Percentiles rank a stretch among this genome's conserved stretches.
Conservation (phyloP, 768 basidiomycete genomes). For the Floccularia luteovirens region DNA sequence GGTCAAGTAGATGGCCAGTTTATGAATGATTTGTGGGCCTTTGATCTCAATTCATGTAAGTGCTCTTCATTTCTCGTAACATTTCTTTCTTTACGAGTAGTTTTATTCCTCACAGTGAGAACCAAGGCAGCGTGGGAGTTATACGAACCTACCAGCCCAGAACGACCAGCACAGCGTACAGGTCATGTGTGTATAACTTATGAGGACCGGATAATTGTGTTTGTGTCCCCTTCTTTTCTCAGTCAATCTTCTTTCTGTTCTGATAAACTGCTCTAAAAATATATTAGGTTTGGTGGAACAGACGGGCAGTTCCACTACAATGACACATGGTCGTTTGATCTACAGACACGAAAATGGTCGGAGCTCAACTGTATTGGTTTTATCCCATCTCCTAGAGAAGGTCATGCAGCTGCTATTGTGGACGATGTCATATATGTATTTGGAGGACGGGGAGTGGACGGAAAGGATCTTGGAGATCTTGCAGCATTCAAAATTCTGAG, state of each 20-base stretch:
- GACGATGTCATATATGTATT: slow-evolving; percentile 98
- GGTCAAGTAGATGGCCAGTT: slow-evolving; percentile 95
- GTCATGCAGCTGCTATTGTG: slow-evolving; percentile 92
- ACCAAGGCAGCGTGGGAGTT: slow-evolving; percentile 81
- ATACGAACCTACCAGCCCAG: slow-evolving; percentile 52
- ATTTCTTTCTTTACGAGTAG: slow-evolving; percentile 4
- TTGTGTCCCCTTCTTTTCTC: slow-evolving; percentile 21
- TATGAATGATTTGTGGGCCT: slow-evolving; percentile 91
- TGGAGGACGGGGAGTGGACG: slow-evolving; percentile 94
- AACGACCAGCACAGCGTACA: slow-evolving; percentile 75
- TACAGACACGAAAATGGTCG: slow-evolving; percentile 74
- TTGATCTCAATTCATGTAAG: slow-evolving; percentile 92
- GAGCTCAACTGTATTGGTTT: slow-evolving; percentile 95
- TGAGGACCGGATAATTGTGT: slow-evolving; percentile 83
- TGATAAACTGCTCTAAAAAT: neutral
- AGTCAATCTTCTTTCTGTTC: neutral
- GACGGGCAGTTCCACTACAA: slow-evolving; percentile 99
- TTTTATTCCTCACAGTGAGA: slow-evolving; percentile 48
- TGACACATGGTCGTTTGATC: slow-evolving; percentile 94
- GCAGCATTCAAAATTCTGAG: slow-evolving; percentile 97
- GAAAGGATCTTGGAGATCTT: slow-evolving; percentile 89
- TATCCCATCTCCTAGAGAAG: slow-evolving; percentile 92
- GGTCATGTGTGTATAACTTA: slow-evolving; percentile 86
- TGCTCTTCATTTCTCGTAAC: no score
- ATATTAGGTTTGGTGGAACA: slow-evolving; percentile 80